These are phyloP conservation scores for Prillingera fragicola DNA, from an alignment of 1,284 basidiomycete genomes.

Conservation along the genomic window DNA sequence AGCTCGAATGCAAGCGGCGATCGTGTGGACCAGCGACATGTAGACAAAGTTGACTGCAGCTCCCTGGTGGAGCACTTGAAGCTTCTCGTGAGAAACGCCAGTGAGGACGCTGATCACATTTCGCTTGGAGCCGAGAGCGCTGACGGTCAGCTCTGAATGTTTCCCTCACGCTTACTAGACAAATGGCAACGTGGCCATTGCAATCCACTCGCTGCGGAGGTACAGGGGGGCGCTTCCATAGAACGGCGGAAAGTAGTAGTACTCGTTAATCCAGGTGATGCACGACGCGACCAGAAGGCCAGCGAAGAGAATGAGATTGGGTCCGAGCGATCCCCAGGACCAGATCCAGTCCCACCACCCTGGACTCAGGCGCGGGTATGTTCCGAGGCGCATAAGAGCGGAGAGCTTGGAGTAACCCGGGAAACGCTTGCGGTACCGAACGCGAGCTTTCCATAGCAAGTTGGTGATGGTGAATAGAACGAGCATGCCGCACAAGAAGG, in stretches of 20 bases:
- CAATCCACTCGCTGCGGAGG: conserved; percentile 15
- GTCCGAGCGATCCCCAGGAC: conserved; percentile 8
- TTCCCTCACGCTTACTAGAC: conserved; percentile 7
- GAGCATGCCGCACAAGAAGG: background rate
- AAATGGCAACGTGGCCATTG: conserved; percentile 13
- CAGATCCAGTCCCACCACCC: background rate
- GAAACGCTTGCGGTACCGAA: background rate
- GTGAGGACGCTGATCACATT: conserved; percentile 49
- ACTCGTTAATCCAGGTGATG: conserved; percentile 11
- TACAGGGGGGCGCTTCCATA: conserved; percentile 12
- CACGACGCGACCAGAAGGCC: conserved; percentile 1
- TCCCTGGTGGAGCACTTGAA: conserved; percentile 52
- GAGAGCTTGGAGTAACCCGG: background rate
- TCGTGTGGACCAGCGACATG: conserved; percentile 47
- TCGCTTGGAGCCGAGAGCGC: conserved; percentile 47
- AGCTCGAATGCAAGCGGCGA: conserved; percentile 39
- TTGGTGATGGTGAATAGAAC: background rate
- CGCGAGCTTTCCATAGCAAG: background rate
- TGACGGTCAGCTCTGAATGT: background rate
- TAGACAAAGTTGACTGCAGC: conserved; percentile 36
- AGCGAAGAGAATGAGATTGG: conserved; percentile 4
- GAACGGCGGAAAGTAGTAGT: conserved; percentile 12
- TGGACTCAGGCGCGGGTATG: background rate
- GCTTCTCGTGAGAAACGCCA: conserved; percentile 51
- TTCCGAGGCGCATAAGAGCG: background rate